Evolutionary conservation across 1,284 basidiomycete genomes (phyloP), one percentile per base, ranked within the genome.

Genomic region (Polyporus tsugae): DNA sequence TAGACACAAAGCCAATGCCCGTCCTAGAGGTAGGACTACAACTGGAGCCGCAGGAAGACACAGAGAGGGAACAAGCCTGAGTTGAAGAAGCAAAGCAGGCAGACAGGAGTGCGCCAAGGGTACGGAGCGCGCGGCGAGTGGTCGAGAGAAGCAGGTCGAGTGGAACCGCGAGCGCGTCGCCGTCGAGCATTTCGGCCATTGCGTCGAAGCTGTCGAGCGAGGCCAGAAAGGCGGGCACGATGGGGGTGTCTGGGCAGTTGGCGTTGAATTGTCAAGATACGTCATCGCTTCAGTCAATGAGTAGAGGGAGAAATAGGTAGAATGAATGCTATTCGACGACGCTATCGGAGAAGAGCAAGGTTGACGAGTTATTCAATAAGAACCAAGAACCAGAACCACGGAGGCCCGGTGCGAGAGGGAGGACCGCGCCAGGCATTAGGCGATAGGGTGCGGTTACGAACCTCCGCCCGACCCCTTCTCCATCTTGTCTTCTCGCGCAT

Each of bases 121-220:
- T 72, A 39, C 69, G 66, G 22, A 77, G 63, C 4, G 72, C 72
- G 60, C 74, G 70, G 6, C 35, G 60, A 5, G 71, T 67, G 11
- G 70, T 70, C 13, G 68, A 58, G 13, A 70, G 42, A 25, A 74
- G 38, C 15, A 72, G 64, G 5, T 72, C 70, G 29, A 70, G 64
- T 5, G 73, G 49, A 5, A 66, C 67, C 25, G 66, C 61, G 25
- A 60, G 64, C 35, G 64, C 57, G n/a, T 68, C 62, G 22, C 60
- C 57, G 58, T 65, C 29, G 25, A 66, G 68, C 49, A 69, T 49
- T 57, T 70, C 70, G 11, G 73, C 60, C 44, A 76, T 69, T 7
- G 61, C 59, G 49, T 76, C 75, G 46, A 75, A 70, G 36, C 69
- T 65, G 19, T 76, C 72, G 33, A 77, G 60, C 5, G 70, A 66